Conservation (phyloP, 331 rosid species). For the Acacia concinna region DNA sequence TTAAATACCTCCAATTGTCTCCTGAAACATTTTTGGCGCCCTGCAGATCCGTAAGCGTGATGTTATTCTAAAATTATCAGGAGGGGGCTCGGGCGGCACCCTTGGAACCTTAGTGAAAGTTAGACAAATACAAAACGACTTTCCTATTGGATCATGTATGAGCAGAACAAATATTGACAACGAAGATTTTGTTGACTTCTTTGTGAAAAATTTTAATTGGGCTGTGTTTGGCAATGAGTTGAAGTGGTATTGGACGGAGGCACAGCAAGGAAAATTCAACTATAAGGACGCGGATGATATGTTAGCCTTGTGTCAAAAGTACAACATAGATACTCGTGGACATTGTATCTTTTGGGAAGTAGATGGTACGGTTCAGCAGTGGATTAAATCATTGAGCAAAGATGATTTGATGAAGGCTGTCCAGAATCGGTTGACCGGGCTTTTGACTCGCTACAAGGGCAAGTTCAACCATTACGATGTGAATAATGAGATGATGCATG, state of each 20-base stretch:
- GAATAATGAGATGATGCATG: slow-evolving; percentile 96
- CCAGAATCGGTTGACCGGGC: slow-evolving; percentile 65
- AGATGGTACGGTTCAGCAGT: slow-evolving; percentile 68
- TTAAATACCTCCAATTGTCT: background rate
- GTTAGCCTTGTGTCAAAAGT: slow-evolving; percentile 62
- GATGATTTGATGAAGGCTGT: slow-evolving; percentile 69
- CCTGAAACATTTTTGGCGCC: slow-evolving; percentile 14
- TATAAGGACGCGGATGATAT: slow-evolving; percentile 90
- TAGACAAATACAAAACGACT: slow-evolving; percentile 61
- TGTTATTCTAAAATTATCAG: slow-evolving; percentile 70
- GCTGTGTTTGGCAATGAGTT: slow-evolving; percentile 96
- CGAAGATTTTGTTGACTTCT: slow-evolving; percentile 82
- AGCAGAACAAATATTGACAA: slow-evolving; percentile 86
- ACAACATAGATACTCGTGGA: slow-evolving; percentile 77
- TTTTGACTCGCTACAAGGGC: slow-evolving; percentile 80
- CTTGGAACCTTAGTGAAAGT: slow-evolving; percentile 63
- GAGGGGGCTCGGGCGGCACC: slow-evolving; percentile 39
- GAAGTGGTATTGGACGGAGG: slow-evolving; percentile 98
- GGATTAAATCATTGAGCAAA: slow-evolving; percentile 69
- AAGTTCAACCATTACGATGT: slow-evolving; percentile 92
- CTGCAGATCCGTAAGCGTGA: slow-evolving; percentile 86
- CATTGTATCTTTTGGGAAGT: slow-evolving; percentile 99
- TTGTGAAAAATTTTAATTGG: slow-evolving; percentile 91
- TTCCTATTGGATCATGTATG: slow-evolving; percentile 87
- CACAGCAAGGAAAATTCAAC: slow-evolving; percentile 76